Percentiles rank a stretch among this genome's conserved stretches.
Conservation (phyloP, 2,329 filamentous ascomycete species). For the Lachnum nothofagi region DNA sequence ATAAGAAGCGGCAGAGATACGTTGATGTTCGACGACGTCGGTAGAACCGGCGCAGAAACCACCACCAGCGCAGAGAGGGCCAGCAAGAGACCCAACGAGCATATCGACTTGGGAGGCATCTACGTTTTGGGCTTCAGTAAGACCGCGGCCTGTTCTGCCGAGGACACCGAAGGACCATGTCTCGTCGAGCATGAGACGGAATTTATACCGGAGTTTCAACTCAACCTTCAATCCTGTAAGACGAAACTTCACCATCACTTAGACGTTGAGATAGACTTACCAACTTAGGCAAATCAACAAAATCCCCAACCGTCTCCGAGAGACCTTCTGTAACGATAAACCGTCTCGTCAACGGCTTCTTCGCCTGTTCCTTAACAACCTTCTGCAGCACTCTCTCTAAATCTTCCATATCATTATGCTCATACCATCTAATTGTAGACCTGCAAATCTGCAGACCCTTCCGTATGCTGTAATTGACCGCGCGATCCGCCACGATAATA, state of each 20-base stretch:
- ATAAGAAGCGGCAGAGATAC: conserved; percentile 85
- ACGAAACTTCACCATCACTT: neutral
- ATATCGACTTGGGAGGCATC: conserved; percentile 92
- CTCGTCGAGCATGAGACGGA: conserved; percentile 94
- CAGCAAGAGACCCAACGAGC: conserved; percentile 89
- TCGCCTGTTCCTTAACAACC: conserved; percentile 79
- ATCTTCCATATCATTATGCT: conserved; percentile 94
- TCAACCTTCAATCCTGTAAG: conserved; percentile 56
- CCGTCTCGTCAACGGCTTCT: conserved; percentile 76
- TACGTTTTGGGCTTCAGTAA: conserved; percentile 95
- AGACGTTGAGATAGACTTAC: conserved; percentile 42
- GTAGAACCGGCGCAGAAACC: conserved; percentile 91
- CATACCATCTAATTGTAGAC: conserved; percentile 87
- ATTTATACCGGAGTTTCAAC: conserved; percentile 94
- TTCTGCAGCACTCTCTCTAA: conserved; percentile 79
- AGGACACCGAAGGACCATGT: conserved; percentile 96
- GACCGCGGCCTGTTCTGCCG: conserved; percentile 80
- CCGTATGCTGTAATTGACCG: conserved; percentile 87
- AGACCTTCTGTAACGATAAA: conserved; percentile 96
- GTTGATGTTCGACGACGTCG: conserved; percentile 93
- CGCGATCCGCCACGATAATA: conserved; percentile 91
- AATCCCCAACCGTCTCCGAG: conserved; percentile 86
- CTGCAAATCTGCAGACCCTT: conserved; percentile 91
- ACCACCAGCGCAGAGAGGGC: conserved; percentile 84
- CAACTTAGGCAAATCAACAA: conserved; percentile 77